These are phyloP conservation scores for Ajuga chamaepitys DNA, from an alignment of 257 asterid species.

Conservation along the genomic window DNA sequence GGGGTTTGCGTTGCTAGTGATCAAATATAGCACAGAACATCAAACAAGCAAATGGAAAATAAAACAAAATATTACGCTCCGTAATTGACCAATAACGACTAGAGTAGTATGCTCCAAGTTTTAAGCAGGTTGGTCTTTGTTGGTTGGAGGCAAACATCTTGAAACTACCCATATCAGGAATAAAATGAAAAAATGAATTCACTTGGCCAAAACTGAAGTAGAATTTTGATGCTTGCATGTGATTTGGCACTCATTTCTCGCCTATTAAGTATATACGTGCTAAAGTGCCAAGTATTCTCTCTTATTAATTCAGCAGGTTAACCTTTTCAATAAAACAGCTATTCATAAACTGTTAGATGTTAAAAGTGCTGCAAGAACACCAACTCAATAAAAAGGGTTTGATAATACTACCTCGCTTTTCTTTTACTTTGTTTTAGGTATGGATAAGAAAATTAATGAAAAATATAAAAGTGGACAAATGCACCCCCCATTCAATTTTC, in stretches of 20 bases:
- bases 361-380: not conserved
- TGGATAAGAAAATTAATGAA: no score
- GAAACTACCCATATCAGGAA: slow-evolving; percentile 5
- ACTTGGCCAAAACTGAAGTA: not conserved
- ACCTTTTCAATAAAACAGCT: not conserved
- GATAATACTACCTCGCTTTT: no score
- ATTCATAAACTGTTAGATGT: not conserved
- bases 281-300: not conserved
- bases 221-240: not conserved
- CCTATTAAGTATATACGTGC: not conserved
- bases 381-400: not conserved
- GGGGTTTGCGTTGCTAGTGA: not conserved
- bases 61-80: not conserved
- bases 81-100: not conserved
- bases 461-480: no score
- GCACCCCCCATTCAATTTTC: no score
- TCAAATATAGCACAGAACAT: not conserved
- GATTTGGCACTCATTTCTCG: not conserved
- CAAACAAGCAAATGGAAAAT: not conserved
- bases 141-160: not conserved
- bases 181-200: not conserved
- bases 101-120: not conserved
- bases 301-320: not conserved
- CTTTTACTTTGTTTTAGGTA: no score
- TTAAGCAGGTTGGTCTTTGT: not conserved